A percentile compares a stretch with the other conserved stretches of the same genome.
phyloP scores from a whole-genome alignment of 1,284 basidiomycete genomes.

The Tilletia caries region DNA sequence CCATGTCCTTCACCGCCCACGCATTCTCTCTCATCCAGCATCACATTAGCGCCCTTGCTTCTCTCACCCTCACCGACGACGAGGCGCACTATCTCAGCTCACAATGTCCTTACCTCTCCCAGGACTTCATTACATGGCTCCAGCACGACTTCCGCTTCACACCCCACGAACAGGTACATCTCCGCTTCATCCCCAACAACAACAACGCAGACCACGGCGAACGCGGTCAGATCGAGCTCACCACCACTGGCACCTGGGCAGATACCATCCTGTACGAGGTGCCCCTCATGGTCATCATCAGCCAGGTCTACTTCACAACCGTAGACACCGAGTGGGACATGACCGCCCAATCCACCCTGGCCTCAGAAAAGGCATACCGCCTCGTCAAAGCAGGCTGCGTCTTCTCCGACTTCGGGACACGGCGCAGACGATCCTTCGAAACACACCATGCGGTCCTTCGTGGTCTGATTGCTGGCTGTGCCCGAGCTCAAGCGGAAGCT shows the following conservation, averaged over 20 bases:
- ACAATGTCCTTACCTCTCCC: slow-evolving; percentile 73
- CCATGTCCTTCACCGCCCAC: slow-evolving; percentile 68
- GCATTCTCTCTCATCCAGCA: slow-evolving; percentile 67
- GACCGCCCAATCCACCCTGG: slow-evolving; percentile 69
- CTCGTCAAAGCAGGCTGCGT: slow-evolving; percentile 70
- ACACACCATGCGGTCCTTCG: slow-evolving; percentile 76
- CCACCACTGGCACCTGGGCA: slow-evolving; percentile 73
- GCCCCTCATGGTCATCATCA: slow-evolving; percentile 82
- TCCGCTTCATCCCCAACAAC: slow-evolving; percentile 66
- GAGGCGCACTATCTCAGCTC: slow-evolving; percentile 70
- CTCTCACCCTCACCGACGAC: slow-evolving; percentile 63
- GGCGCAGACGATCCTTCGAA: slow-evolving; percentile 74
- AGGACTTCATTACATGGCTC: slow-evolving; percentile 75
- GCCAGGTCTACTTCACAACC: slow-evolving; percentile 69
- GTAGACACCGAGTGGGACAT: slow-evolving; percentile 79
- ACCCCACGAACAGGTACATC: slow-evolving; percentile 70
- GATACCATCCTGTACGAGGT: slow-evolving; percentile 96
- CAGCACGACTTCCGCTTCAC: slow-evolving; percentile 65
- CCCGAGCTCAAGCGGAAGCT: not conserved
- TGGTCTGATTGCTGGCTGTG: slow-evolving; percentile 65
- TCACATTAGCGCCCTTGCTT: slow-evolving; percentile 63
- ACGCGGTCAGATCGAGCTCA: slow-evolving; percentile 70
- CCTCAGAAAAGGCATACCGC: slow-evolving; percentile 68
- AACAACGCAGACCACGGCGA: slow-evolving; percentile 42
- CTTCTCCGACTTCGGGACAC: slow-evolving; percentile 90